Conservation (phyloP, 2,329 filamentous ascomycete species). For the Fusarium sp. region DNA sequence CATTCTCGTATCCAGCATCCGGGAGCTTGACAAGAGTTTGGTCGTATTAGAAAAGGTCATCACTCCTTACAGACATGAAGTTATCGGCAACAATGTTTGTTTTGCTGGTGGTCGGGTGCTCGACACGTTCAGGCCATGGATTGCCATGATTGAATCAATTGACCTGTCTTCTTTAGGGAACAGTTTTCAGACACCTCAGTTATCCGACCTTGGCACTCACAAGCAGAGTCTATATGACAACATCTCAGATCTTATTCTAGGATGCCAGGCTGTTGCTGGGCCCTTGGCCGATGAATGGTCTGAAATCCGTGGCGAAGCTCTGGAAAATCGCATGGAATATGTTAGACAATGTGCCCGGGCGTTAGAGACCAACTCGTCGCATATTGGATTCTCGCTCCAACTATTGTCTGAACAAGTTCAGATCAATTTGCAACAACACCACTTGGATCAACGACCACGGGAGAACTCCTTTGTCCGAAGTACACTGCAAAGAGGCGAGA, state of each 20-base stretch:
- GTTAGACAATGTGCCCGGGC: slow-evolving; percentile 83
- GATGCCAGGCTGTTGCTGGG: slow-evolving; percentile 91
- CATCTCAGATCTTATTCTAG: slow-evolving; percentile 87
- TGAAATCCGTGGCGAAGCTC: slow-evolving; percentile 87
- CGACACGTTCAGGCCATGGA: slow-evolving; percentile 90
- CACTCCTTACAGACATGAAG: slow-evolving; percentile 80
- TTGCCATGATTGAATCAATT: slow-evolving; percentile 90
- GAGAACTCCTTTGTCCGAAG: slow-evolving; percentile 63
- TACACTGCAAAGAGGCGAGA: slow-evolving; percentile 68
- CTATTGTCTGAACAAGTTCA: slow-evolving; percentile 86
- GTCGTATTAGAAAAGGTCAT: slow-evolving; percentile 83
- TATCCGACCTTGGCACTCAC: slow-evolving; percentile 87
- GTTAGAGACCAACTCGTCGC: slow-evolving; percentile 86
- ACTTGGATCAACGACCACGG: slow-evolving; percentile 56
- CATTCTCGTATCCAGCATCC: slow-evolving; percentile 85
- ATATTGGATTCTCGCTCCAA: slow-evolving; percentile 89
- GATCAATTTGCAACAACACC: slow-evolving; percentile 62
- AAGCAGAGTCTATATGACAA: slow-evolving; percentile 96
- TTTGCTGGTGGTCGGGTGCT: slow-evolving; percentile 81
- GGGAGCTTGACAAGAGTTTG: slow-evolving; percentile 88
- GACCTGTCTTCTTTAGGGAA: slow-evolving; percentile 84
- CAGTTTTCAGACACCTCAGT: slow-evolving; percentile 83
- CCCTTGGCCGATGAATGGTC: slow-evolving; percentile 96
- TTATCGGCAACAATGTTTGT: slow-evolving; percentile 86
- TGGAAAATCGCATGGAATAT: slow-evolving; percentile 86